These are phyloP conservation scores for Termitomyces sp. DNA, from an alignment of 768 basidiomycete genomes.

Conservation along the genomic window DNA sequence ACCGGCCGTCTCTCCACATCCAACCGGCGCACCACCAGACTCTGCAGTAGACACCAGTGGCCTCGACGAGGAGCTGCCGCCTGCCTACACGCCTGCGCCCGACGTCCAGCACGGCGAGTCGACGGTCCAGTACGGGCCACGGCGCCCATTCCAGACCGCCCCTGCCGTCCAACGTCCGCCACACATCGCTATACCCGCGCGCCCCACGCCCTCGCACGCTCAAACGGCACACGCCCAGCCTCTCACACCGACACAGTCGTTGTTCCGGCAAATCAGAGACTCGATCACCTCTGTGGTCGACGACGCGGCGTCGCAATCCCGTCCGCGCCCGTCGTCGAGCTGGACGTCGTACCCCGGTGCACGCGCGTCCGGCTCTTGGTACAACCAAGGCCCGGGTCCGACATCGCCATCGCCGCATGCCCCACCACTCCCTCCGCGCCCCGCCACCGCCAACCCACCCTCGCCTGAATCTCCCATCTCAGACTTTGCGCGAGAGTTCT, in stretches of 20 bases:
- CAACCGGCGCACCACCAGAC: conserved; percentile 17
- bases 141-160: conserved; percentile 51
- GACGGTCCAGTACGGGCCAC: conserved; percentile 58
- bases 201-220: background rate
- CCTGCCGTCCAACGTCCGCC: conserved; percentile 2
- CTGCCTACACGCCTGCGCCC: conserved; percentile 62
- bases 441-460: background rate
- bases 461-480: background rate
- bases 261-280: conserved; percentile 9
- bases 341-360: background rate
- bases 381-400: background rate
- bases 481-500: background rate
- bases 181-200: background rate
- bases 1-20: conserved; percentile 20
- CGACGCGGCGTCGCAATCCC: background rate
- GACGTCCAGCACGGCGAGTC: conserved; percentile 51
- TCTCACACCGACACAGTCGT: background rate
- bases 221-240: too few species aligned
- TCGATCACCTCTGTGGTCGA: background rate
- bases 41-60: conserved; percentile 1
- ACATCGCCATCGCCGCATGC: background rate
- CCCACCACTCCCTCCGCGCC: background rate
- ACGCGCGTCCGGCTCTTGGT: background rate
- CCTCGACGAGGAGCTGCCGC: conserved; percentile 54
- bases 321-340: background rate